These are phyloP conservation scores for Eucommia ulmoides DNA, from an alignment of 257 asterid genomes.

Conservation along the genomic window DNA sequence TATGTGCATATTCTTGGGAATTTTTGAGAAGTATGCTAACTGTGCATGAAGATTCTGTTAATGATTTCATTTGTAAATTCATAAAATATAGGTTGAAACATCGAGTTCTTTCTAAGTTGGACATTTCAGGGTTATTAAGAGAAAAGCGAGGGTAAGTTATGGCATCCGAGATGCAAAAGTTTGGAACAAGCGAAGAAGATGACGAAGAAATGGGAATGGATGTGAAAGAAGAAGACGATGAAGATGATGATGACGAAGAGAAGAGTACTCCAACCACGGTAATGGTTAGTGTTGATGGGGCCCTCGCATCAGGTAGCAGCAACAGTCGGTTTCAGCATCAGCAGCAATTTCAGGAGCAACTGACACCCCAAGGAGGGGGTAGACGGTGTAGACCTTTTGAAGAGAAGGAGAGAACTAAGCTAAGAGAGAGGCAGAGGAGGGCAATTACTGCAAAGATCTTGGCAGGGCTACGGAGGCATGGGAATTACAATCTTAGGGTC, in stretches of 20 bases:
- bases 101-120: background rate
- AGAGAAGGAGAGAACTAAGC: slow-evolving; percentile 96
- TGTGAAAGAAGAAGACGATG: slow-evolving; percentile 86
- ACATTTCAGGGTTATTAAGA: slow-evolving; percentile 1
- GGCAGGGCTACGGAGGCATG: slow-evolving; percentile 96
- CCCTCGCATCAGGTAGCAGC: slow-evolving; percentile 34
- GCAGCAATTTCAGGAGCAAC: slow-evolving; percentile 64
- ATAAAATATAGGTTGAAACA: background rate
- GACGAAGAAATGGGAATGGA: slow-evolving; percentile 95
- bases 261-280: slow-evolving; percentile 32
- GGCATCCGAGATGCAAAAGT: slow-evolving; percentile 70
- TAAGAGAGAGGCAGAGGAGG: slow-evolving; percentile 91
- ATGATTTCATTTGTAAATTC: background rate
- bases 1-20: background rate
- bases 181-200: slow-evolving; percentile 68
- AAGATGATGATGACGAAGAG: slow-evolving; percentile 64
- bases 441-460: slow-evolving; percentile 95
- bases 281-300: slow-evolving; percentile 44
- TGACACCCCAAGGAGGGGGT: slow-evolving; percentile 60
- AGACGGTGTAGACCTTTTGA: slow-evolving; percentile 93
- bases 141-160: slow-evolving; percentile 17
- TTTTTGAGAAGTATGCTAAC: background rate
- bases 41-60: background rate
- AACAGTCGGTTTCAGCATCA: slow-evolving; percentile 41
- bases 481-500: slow-evolving; percentile 93